A percentile compares a stretch with the other conserved stretches of the same genome.
Conservation (phyloP, 441 rosid genomes). For the Daphne laureola region DNA sequence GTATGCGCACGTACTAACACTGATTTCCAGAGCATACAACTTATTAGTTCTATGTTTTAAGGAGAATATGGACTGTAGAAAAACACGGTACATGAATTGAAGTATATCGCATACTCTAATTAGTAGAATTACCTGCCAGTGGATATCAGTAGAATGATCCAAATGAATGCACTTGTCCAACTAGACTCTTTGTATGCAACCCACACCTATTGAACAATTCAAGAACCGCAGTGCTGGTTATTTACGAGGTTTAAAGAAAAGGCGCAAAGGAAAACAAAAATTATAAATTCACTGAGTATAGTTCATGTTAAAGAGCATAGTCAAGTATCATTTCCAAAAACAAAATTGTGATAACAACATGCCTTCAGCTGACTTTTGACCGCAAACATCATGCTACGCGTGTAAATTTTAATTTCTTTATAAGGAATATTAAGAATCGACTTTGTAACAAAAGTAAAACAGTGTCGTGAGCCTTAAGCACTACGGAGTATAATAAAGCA, state of each 20-base stretch:
- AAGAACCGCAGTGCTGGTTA: too few relatives aligned
- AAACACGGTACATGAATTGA: too few relatives aligned
- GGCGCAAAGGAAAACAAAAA: background rate
- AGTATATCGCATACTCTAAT: too few relatives aligned
- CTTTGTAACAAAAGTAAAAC: background rate
- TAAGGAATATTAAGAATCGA: background rate
- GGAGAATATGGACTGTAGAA: too few relatives aligned
- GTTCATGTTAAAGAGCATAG: too few relatives aligned
- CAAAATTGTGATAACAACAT: too few relatives aligned
- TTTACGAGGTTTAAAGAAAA: background rate
- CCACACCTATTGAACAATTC: constrained; percentile 49
- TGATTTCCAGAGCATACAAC: constrained; percentile 20
- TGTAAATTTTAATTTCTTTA: too few relatives aligned
- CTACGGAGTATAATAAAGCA: background rate
- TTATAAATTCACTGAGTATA: too few relatives aligned
- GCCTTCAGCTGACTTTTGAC: too few relatives aligned
- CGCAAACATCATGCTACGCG: too few relatives aligned
- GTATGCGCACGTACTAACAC: constrained; percentile 54
- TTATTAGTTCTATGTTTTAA: background rate
- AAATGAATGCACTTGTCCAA: constrained; percentile 48
- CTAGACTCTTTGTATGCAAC: constrained; percentile 74
- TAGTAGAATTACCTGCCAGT: constrained; percentile 61
- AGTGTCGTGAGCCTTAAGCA: background rate
- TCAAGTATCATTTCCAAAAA: too few relatives aligned
- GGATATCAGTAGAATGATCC: constrained; percentile 65